Base-by-base conservation (phyloP, 2,329 filamentous ascomycete genomes). In the Coleophoma crateriformis region DNA sequence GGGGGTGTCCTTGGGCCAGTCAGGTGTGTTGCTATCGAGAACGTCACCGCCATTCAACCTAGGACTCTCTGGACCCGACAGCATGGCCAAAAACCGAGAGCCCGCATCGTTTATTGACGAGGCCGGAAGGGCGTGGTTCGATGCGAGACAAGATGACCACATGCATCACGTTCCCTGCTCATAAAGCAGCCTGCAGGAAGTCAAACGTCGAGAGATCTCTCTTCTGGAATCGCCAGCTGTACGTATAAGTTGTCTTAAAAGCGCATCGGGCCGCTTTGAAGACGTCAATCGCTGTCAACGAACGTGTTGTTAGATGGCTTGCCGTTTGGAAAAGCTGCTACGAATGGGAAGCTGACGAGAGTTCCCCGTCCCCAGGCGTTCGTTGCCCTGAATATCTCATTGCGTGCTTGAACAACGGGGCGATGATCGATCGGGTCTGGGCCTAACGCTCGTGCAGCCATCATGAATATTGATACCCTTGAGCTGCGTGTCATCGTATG, bases 401-500 rank as follows among this genome's bases (percentile, higher is more conserved):
- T 27, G 27, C 27, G 27, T 27, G 27, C 27, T 27, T 27, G 8
- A 27, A 27, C 8, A 27, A 27, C 8, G 27, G 27, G 27, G 27
- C 27, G 27, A 10, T 27, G 27, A 27, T 27, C 27, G 27, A 44
- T 27, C 20, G 19, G 41, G 41, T 33, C 13, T 27, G 27, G 27
- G 27, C 35, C 35, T 38, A 12, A 38, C 5, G 20, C 39, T 47
- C 46, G 33, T 27, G 46, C 34, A 47, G 20, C 15, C 35, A 47
- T 47, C 35, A 41, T n/a, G 27, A 47, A 41, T 40, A 47, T 47
- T 35, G n/a, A 17, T n/a, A 38, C 20, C 48, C 37, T 54, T 54
- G 27, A 27, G 27, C 27, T 27, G 58, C 61, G 61, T 63, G 61
- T 60, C 61, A 55, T 48, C 53, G 42, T 56, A 53, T 62, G 58